phyloP scores from a whole-genome alignment of 768 basidiomycete species.

The Pisolithus orientalis region DNA sequence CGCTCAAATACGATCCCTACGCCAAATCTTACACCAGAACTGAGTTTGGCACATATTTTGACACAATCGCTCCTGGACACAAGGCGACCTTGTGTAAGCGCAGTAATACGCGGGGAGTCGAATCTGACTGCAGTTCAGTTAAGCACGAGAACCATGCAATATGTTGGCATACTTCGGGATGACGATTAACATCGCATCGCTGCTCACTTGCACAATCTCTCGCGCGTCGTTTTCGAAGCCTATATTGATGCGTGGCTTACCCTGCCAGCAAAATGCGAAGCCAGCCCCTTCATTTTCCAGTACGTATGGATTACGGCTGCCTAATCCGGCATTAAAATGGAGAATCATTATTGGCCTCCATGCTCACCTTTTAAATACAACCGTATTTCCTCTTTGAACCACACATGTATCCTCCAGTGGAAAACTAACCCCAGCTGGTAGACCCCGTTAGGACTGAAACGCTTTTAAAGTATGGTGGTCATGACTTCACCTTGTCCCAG shows the following conservation, averaged over 20 bases:
- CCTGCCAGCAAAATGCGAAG: conserved; percentile 81
- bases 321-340: conserved; percentile 33
- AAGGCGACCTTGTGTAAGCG: conserved; percentile 14
- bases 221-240: conserved; percentile 62
- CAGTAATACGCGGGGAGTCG: conserved; percentile 6
- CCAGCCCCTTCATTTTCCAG: conserved; percentile 71
- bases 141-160: not conserved
- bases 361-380: conserved; percentile 78
- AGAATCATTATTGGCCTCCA: not conserved
- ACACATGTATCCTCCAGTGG: conserved; percentile 71
- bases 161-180: conserved; percentile 70
- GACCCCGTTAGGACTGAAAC: conserved; percentile 3
- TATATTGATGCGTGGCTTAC: conserved; percentile 63
- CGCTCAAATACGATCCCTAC: conserved; percentile 79
- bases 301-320: conserved; percentile 75
- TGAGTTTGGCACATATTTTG: conserved; percentile 80
- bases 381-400: conserved; percentile 67
- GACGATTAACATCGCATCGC: conserved; percentile 74
- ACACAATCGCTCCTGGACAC: conserved; percentile 32
- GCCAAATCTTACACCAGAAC: conserved; percentile 82
- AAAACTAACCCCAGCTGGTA: conserved; percentile 65
- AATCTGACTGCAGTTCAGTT: conserved; percentile 13
- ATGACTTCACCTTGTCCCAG: conserved; percentile 79
- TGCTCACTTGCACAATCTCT: conserved; percentile 79
- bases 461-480: not conserved